Evolutionary conservation across 148 eudicot genomes (phyloP).

Genomic region (Rheum nobile): DNA sequence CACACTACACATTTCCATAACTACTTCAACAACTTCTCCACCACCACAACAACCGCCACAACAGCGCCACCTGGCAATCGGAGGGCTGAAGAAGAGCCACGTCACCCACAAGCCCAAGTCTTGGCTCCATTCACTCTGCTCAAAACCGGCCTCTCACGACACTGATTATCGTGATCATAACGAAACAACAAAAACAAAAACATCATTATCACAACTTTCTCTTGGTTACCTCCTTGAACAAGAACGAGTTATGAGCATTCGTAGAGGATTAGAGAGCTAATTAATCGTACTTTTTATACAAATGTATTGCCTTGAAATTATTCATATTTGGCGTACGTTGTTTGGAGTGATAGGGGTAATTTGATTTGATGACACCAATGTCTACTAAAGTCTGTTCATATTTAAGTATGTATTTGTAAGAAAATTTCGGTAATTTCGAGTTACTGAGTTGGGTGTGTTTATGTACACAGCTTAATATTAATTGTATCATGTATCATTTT

Average conservation of each 20-base stretch:
- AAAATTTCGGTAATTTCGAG: not conserved
- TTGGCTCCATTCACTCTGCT: constrained; percentile 49
- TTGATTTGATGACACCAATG: too few relatives aligned
- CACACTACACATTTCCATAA: not conserved
- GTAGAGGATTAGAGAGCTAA: not conserved
- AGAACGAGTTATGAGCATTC: constrained; percentile 26
- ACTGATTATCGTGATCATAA: not conserved
- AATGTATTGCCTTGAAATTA: not conserved
- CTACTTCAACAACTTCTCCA: not conserved
- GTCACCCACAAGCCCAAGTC: constrained; percentile 22
- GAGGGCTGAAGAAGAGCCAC: constrained; percentile 20
- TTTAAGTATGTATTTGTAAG: not conserved
- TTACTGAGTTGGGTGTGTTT: not conserved
- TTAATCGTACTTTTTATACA: not conserved
- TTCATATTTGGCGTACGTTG: not conserved
- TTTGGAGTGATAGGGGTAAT: too few relatives aligned
- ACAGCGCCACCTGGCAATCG: constrained; percentile 30
- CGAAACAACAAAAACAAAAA: constrained; percentile 3
- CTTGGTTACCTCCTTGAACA: constrained; percentile 39
- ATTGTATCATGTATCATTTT: not conserved
- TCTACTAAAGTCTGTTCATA: not conserved
- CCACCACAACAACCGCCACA: constrained; percentile 5
- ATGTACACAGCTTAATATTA: not conserved
- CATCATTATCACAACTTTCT: not conserved
- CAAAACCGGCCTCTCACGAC: constrained; percentile 30